These are phyloP conservation scores for Pyricularia sp. DNA, from an alignment of 2,329 filamentous ascomycete genomes.

Conservation along the genomic window DNA sequence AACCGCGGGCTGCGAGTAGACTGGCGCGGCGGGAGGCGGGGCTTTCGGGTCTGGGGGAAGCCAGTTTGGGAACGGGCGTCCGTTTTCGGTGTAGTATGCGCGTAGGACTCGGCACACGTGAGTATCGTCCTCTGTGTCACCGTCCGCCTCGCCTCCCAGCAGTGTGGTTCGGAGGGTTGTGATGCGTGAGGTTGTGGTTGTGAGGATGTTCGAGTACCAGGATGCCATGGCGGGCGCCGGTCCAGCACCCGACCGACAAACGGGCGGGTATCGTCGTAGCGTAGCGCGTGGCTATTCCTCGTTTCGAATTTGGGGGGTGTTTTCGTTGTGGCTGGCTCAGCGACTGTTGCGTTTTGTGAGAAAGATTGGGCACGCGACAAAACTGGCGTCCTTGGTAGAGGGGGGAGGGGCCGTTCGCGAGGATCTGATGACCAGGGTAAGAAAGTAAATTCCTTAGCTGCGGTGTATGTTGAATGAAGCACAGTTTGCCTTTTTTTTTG, in stretches of 20 bases:
- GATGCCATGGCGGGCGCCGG: constrained; percentile 50
- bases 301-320: neutral
- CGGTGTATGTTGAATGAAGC: neutral
- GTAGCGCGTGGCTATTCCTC: neutral
- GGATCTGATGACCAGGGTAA: neutral
- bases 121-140: constrained; percentile 79
- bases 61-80: constrained; percentile 73
- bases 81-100: constrained; percentile 87
- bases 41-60: constrained; percentile 83
- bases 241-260: neutral
- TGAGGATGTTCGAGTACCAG: constrained; percentile 70
- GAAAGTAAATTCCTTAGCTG: neutral
- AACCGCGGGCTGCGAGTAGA: constrained; percentile 41
- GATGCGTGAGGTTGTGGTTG: constrained; percentile 55
- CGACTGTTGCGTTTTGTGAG: neutral
- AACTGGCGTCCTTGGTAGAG: neutral
- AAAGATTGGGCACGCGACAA: neutral
- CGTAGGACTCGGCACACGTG: constrained; percentile 91
- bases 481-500: neutral
- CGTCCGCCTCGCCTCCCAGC: constrained; percentile 55
- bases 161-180: constrained; percentile 61
- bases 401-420: neutral
- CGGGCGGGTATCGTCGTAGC: neutral
- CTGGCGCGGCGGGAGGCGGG: constrained; percentile 42
- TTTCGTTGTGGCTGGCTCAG: neutral